Base-by-base conservation (phyloP, 2,329 filamentous ascomycete species). In the Sphaceloma murrayae region DNA sequence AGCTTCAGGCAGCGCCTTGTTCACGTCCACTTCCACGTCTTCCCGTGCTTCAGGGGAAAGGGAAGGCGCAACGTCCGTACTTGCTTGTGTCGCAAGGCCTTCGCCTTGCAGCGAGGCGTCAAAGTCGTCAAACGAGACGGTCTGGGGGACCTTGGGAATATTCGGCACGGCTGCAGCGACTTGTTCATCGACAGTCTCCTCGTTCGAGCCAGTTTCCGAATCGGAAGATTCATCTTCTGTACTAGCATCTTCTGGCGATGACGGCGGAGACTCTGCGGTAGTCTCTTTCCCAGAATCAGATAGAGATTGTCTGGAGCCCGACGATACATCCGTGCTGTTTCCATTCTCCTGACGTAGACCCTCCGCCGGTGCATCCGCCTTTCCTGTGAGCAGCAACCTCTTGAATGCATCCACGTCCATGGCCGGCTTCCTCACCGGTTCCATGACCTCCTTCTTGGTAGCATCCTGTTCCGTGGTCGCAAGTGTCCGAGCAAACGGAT, bases 391-490 rank as follows among this genome's bases (percentile, higher is more conserved):
- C 33, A 89, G 68, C 47, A 89, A 64, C 48, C 80, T 72, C 57
- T 77, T 78, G 62, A 89, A 89, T 1, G 82, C 78, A 56, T 85
- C 77, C 2, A 88, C 83, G 57, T 88, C 81, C 53, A 88, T 2
- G 70, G 68, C 48, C 47, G 58, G 56, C 31, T 45, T 45, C 14
- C 36, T 32, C 18, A 11, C 18, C 3, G 18, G 21, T 4, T 34
- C 32, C 9, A 11, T 32, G 8, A 14, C 42, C 4, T 45, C 42
- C 18, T 34, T 43, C 5, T 18, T 32, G 3, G 30, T 14, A 13
- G 14, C 42, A 11, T 36, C 24, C 27, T 53, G 54, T 45, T 59
- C 54, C n/a, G 45, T 51, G 11, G 52, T 55, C 14, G 58, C 57
- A 38, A 58, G 39, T 10, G 58, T 59, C 40, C 51, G 50, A 13